A percentile compares a stretch with the other conserved stretches of the same genome.
phyloP scores from a whole-genome alignment of 2,329 filamentous ascomycete species.

The Cytospora chrysosperma region DNA sequence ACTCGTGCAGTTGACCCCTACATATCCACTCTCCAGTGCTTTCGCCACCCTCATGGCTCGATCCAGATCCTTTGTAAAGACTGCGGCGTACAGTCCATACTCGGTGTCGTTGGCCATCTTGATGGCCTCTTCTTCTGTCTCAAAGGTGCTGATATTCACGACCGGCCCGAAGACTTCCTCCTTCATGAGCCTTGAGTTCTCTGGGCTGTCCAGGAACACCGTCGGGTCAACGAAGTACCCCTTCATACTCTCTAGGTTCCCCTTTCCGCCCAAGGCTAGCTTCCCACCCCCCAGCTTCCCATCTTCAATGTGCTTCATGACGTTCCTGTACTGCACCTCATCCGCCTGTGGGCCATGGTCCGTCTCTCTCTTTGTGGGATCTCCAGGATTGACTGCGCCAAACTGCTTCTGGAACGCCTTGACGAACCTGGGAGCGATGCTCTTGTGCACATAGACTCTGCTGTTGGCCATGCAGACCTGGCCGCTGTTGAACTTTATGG shows the following conservation, averaged over 20 bases:
- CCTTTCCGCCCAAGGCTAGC: conserved; percentile 34
- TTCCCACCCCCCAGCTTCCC: conserved; percentile 39
- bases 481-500: conserved; percentile 53
- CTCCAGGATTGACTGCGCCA: conserved; percentile 39
- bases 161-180: conserved; percentile 67
- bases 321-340: conserved; percentile 47
- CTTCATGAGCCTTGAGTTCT: conserved; percentile 48
- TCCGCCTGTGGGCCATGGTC: conserved; percentile 50
- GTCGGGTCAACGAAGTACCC: conserved; percentile 46
- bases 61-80: conserved; percentile 54
- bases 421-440: conserved; percentile 56
- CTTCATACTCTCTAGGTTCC: conserved; percentile 29
- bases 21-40: conserved; percentile 58
- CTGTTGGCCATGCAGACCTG: conserved; percentile 62
- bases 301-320: conserved; percentile 45
- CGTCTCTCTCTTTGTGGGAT: conserved; percentile 35
- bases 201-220: conserved; percentile 44
- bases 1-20: conserved; percentile 54
- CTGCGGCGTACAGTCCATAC: conserved; percentile 54
- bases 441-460: conserved; percentile 56
- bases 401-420: conserved; percentile 52
- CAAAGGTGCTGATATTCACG: conserved; percentile 56
- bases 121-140: conserved; percentile 55
- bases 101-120: conserved; percentile 55
- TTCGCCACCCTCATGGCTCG: conserved; percentile 46